Percentiles rank a stretch among this genome's conserved stretches.
These are phyloP conservation scores for Trypanosoma brucei DNA, from an alignment of 208 protist species.

Conservation along the genomic window DNA sequence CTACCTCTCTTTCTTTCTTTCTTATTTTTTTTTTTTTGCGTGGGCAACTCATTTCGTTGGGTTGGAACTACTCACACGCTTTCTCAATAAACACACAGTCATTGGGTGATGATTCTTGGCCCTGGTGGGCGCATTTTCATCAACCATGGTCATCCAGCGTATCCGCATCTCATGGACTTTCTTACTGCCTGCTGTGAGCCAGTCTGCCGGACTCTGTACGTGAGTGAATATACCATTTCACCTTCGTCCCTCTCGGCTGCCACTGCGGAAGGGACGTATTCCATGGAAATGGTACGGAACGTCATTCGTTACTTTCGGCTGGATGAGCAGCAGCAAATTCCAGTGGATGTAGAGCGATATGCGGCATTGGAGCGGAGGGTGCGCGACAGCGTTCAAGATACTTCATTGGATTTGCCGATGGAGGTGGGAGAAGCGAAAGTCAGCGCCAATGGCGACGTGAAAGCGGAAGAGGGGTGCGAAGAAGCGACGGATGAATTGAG, in stretches of 20 bases:
- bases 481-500: neutral
- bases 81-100: neutral
- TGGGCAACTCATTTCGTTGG: too few relatives aligned
- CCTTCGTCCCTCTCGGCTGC: conserved; percentile 77
- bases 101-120: conserved; percentile 51
- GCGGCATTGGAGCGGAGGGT: conserved; percentile 33
- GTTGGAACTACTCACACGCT: too few relatives aligned
- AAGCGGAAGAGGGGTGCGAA: neutral
- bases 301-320: conserved; percentile 77
- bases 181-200: conserved; percentile 86
- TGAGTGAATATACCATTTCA: conserved; percentile 81
- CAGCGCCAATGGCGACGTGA: neutral
- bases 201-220: conserved; percentile 73
- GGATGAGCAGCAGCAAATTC: conserved; percentile 44
- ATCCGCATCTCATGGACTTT: conserved; percentile 73
- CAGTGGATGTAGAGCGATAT: conserved; percentile 53
- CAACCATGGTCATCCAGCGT: conserved; percentile 66
- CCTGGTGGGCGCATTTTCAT: conserved; percentile 66
- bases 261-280: conserved; percentile 82
- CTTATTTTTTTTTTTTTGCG: too few relatives aligned
- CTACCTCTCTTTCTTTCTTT: too few relatives aligned
- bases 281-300: conserved; percentile 72
- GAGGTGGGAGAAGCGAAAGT: neutral
- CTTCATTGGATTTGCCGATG: neutral
- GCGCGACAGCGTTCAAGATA: neutral